Conservation (phyloP, 768 basidiomycete genomes). For the Leucocoprinus leucothites region DNA sequence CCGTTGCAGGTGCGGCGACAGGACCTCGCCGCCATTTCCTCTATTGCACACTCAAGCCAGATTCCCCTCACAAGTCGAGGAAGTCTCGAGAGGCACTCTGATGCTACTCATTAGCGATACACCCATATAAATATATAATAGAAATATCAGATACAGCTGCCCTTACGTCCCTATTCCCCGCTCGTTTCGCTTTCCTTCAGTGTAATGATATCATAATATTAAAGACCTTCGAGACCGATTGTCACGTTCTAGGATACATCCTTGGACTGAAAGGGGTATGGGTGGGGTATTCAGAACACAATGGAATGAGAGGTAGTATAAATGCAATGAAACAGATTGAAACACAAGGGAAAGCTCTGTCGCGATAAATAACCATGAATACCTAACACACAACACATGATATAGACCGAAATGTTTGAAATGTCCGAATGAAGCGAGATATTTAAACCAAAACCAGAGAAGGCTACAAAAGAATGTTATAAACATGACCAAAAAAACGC, state of each 20-base stretch:
- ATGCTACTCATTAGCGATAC: not conserved
- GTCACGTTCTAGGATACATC: constrained; percentile 8
- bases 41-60: constrained; percentile 73
- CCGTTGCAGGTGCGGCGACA: constrained; percentile 56
- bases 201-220: constrained; percentile 5
- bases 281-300: constrained; percentile 9
- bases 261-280: constrained; percentile 7
- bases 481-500: constrained; percentile 18
- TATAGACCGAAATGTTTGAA: not conserved
- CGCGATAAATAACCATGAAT: constrained; percentile 12
- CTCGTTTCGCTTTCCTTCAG: not conserved
- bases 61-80: constrained; percentile 42
- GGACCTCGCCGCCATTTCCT: constrained; percentile 84
- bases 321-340: not conserved
- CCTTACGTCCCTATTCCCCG: not conserved
- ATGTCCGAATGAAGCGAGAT: not conserved
- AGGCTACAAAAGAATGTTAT: constrained; percentile 13
- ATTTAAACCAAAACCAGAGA: constrained; percentile 1
- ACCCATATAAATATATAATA: not conserved
- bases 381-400: constrained; percentile 10
- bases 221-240: not conserved
- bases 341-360: not conserved
- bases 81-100: constrained; percentile 20
- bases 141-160: too few species aligned
- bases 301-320: constrained; percentile 5